Base-by-base conservation (phyloP, 192 early-diverging fungal species). In the Linnemannia elongata region DNA sequence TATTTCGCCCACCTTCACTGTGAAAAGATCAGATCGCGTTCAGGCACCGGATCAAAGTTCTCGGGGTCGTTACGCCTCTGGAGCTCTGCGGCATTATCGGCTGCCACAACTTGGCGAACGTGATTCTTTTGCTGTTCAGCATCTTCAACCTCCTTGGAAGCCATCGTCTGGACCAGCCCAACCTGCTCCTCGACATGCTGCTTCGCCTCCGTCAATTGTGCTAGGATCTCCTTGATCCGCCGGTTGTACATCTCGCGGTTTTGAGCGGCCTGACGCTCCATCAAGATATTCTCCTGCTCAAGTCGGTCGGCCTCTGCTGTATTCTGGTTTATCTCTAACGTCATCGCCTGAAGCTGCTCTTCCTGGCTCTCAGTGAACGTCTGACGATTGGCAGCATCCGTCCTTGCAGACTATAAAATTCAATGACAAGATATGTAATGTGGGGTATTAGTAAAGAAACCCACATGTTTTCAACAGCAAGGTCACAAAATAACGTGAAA, bases 171-270 rank as follows among this genome's bases (percentile, higher is more conserved):
- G 35, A 87, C 52, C 71, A 81, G 20, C 3, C 85, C 85, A 5
- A 81, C 72, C 10, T 87, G 85, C 60, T 87, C 76, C 63, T 87
- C 85, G 10, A 87, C 85, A 44, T 81, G 79, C 30, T 81, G 85
- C 52, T 87, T 87, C 52, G 44, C 45, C 8, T 66, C 71, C 4
- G 55, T 42, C 66, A 87, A 24, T 22, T 78, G 79, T 20, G 57
- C 60, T 24, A 87, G 66, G 2, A 81, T 55, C 10, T 78, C 80
- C 44, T 78, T 77, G 72, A 81, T 75, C 24, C 57, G 41, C 2
- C 76, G 69, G 20, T 77, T 70, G 27, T 30, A 74, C 6, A 69
- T 49, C 66, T 87, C 85, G 3, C 75, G 76, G 35, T 75, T 78
- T 30, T 75, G 79, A 4, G 76, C 76, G 17, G 85, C 75, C 12